A percentile compares a stretch with the other conserved stretches of the same genome.
Conservation (phyloP, 108 stramenopile genomes). For the Cylindrotheca closterium region DNA sequence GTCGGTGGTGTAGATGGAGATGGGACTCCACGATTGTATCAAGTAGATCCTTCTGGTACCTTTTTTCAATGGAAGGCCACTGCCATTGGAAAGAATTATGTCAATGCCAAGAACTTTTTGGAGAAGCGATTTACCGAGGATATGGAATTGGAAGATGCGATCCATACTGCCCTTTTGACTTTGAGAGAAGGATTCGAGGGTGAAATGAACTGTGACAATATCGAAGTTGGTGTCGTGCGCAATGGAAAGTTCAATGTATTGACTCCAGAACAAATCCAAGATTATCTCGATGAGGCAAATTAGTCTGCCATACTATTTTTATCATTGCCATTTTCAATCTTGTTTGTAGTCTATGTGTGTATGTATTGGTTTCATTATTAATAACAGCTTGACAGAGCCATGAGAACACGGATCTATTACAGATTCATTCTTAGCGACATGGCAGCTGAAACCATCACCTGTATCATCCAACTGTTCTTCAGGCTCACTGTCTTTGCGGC, state of each 20-base stretch:
- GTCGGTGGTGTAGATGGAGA: constrained; percentile 97
- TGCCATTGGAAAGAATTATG: constrained; percentile 98
- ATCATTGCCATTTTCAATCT: neutral
- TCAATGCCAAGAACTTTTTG: constrained; percentile 97
- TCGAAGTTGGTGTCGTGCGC: constrained; percentile 95
- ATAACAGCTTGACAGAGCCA: too few relatives aligned
- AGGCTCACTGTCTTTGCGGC: neutral
- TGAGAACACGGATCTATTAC: too few relatives aligned
- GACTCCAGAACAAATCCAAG: constrained; percentile 97
- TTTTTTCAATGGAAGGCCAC: constrained; percentile 99
- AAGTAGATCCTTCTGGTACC: constrained; percentile 97
- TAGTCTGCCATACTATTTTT: constrained; percentile 20
- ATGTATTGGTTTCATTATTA: neutral
- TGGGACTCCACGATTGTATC: constrained; percentile 90
- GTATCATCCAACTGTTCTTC: too few relatives aligned
- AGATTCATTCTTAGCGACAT: too few relatives aligned
- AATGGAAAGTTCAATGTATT: constrained; percentile 93
- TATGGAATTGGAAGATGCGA: constrained; percentile 99
- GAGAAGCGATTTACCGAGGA: constrained; percentile 95
- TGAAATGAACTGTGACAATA: constrained; percentile 98
- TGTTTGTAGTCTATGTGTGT: neutral
- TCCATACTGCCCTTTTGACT: constrained; percentile 98
- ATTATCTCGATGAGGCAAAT: constrained; percentile 96
- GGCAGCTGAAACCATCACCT: too few relatives aligned
- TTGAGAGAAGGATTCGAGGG: constrained; percentile 99